Evolutionary conservation across 495 filamentous ascomycete species (phyloP), one percentile per base, ranked within the genome.

Genomic region (Xylaria sp.): DNA sequence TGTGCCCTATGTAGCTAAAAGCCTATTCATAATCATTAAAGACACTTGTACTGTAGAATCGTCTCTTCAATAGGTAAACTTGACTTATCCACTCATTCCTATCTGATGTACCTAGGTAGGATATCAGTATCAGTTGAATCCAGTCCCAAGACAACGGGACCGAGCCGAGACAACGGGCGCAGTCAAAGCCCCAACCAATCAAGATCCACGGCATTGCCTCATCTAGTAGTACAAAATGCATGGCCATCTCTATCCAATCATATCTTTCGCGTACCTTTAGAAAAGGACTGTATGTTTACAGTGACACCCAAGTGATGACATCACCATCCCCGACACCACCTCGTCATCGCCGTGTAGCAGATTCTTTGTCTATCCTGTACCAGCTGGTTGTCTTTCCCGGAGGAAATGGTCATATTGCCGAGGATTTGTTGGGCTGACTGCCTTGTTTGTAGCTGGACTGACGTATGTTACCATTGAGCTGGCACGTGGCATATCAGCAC

Each of bases 381-480:
- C n/a, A n/a, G 26, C 11, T 24, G 53, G 44, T 3, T 59, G 55
- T 31, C 0, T 24, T 24, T 3, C 29, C 12, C 55, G 57, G 31
- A 59, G 31, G 11, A 59, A 3, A 59, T 37, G 57, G 31, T 59
- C 31, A 59, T 21, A 5, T 31, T n/a, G 33, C 17, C 15, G 33
- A 46, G 8, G 35, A 8, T 2, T 5, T 17, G 19, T 59, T n/a
- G 19, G 5, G 4, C 19, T 46, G 3, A 15, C 24, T 64, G 61
- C 61, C 61, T n/a, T 64, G 61, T 43, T 64, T 64, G 41, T 5
- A 15, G 15, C 37, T n/a, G 12, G 59, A 43, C 59, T 73, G 40
- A 73, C 75, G 59, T 61, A 61, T 29, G 19, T 61, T 0, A 17
- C 21, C n/a, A 21, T 11, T 26, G 5, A 29, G 14, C 21, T 12